A percentile compares a stretch with the other conserved stretches of the same genome.
Evolutionary conservation across 306 rosid genomes (phyloP).

Genomic region (Castanea crenata): DNA sequence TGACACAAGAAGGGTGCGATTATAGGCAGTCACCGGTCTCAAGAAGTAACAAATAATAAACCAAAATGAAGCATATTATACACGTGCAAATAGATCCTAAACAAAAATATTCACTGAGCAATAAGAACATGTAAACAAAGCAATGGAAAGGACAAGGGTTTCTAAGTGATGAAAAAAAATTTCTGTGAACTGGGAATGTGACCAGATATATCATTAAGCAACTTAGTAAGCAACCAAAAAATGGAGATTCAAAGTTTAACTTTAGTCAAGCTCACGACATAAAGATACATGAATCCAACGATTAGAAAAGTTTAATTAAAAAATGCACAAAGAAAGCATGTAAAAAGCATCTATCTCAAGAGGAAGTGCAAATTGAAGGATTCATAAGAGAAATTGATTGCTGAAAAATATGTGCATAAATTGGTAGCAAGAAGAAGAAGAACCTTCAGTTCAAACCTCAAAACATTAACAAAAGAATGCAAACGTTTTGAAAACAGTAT

Average conservation of each 20-base stretch:
- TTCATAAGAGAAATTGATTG: neutral
- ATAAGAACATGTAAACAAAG: neutral
- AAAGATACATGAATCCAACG: neutral
- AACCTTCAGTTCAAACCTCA: neutral
- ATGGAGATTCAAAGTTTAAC: neutral
- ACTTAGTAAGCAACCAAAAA: neutral
- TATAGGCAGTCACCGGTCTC: neutral
- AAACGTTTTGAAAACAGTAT: neutral
- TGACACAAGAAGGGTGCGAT: neutral
- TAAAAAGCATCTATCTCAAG: neutral
- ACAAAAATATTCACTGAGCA: neutral
- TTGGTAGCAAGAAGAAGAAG: neutral
- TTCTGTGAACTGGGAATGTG: no score
- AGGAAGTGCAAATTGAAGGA: neutral
- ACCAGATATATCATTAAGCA: neutral
- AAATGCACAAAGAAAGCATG: neutral
- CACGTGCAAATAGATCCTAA: neutral
- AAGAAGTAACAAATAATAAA: neutral
- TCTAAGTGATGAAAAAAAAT: no score
- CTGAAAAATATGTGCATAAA: neutral
- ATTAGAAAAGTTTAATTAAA: neutral
- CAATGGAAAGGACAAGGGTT: neutral
- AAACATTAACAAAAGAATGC: neutral
- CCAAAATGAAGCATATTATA: neutral
- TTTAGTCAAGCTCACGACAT: neutral